Evolutionary conservation across 345 rosid species (phyloP).

Genomic region (Toxicodendron radicans): DNA sequence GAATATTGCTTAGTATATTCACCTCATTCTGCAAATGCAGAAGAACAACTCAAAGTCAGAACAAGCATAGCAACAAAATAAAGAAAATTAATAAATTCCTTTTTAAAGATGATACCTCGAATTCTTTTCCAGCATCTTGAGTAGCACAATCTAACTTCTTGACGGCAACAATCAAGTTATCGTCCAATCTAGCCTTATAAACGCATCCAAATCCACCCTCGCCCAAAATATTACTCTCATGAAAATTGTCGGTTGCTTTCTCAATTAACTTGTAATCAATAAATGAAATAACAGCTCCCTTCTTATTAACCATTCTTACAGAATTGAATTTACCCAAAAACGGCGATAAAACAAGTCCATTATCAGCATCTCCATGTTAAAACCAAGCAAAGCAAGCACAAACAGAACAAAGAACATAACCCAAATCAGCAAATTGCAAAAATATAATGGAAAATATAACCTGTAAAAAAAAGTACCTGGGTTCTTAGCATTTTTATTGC

Average conservation of each 20-base stretch:
- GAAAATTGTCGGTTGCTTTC: constrained; percentile 70
- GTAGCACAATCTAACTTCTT: constrained; percentile 72
- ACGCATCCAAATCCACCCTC: constrained; percentile 93
- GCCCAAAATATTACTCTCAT: constrained; percentile 69
- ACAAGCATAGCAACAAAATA: neutral
- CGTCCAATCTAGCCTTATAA: constrained; percentile 66
- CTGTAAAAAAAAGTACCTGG: neutral
- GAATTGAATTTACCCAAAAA: constrained; percentile 56
- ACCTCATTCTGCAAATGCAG: constrained; percentile 75
- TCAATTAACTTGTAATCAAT: constrained; percentile 67
- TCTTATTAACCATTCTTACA: constrained; percentile 46
- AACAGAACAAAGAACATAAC: too few relatives aligned
- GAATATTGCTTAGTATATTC: constrained; percentile 67
- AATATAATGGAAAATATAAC: neutral
- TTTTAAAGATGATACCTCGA: constrained; percentile 48
- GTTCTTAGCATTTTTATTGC: constrained; percentile 32
- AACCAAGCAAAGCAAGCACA: too few relatives aligned
- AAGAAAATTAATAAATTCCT: neutral
- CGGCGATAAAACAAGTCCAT: constrained; percentile 34
- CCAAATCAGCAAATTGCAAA: too few relatives aligned
- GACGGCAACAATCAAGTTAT: constrained; percentile 62
- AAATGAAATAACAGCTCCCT: constrained; percentile 46
- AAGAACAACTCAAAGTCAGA: constrained; percentile 8
- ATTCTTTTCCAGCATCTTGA: constrained; percentile 71
- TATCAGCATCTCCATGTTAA: too few relatives aligned